phyloP scores from a whole-genome alignment of 192 early-diverging fungal genomes.

The Backusella mclennaniae region DNA sequence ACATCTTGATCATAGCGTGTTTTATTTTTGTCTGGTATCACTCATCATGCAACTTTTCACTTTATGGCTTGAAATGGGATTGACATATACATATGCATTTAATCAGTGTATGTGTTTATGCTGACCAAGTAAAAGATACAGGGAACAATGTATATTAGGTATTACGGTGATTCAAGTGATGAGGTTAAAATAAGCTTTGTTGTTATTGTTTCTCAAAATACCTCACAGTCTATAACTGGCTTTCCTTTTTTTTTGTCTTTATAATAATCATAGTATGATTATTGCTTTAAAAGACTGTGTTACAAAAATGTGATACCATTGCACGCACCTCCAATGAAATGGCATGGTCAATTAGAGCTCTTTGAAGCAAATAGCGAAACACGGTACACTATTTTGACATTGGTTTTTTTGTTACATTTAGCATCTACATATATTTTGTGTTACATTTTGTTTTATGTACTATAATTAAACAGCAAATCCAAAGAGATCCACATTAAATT shows the following conservation, averaged over 20 bases:
- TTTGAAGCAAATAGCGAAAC: no score
- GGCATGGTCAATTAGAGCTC: no score
- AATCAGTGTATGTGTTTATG: no score
- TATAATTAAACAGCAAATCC: no score
- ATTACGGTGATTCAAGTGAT: neutral
- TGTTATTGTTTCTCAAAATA: neutral
- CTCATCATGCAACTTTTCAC: neutral
- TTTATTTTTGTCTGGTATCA: neutral
- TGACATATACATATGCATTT: neutral
- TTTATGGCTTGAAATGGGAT: neutral
- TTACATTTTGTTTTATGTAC: no score
- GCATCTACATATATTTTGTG: no score
- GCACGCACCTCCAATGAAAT: no score
- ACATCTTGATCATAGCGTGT: neutral
- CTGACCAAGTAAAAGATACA: neutral
- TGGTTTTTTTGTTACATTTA: no score
- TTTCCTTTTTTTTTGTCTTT: neutral
- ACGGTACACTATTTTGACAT: no score
- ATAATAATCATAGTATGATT: neutral
- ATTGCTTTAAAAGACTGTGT: no score
- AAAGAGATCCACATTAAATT: no score
- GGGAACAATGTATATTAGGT: neutral
- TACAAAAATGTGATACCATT: no score
- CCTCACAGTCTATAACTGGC: neutral
- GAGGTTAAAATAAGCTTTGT: neutral